phyloP scores from a whole-genome alignment of 176 grass and related monocot genomes.

The Triticum urartu region DNA sequence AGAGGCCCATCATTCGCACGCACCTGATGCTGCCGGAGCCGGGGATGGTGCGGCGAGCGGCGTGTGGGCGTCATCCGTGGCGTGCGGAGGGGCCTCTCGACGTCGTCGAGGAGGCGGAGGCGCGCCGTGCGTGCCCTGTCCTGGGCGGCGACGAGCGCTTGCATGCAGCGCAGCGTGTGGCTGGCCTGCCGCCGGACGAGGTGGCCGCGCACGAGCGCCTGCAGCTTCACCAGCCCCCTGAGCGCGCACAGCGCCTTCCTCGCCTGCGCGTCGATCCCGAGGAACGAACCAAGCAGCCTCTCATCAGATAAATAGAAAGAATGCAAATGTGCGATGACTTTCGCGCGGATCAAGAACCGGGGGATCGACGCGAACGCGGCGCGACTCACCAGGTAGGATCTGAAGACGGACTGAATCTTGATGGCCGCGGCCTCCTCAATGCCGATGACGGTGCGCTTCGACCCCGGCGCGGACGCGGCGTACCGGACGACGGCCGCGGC shows the following conservation, averaged over 20 bases:
- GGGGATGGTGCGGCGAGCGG: conserved; percentile 57
- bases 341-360: background rate
- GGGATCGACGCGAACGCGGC: background rate
- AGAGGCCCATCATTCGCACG: background rate
- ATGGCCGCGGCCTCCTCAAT: conserved; percentile 68
- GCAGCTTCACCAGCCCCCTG: conserved; percentile 77
- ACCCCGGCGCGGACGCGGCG: conserved; percentile 33
- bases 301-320: background rate
- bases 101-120: conserved; percentile 45
- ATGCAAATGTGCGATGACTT: background rate
- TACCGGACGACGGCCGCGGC: conserved; percentile 52
- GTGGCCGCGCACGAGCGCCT: conserved; percentile 77
- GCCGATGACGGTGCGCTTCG: conserved; percentile 43
- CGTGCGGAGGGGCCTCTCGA: conserved; percentile 26
- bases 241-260: conserved; percentile 84
- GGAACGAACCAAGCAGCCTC: too few species aligned
- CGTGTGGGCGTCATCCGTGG: conserved; percentile 31
- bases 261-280: conserved; percentile 51
- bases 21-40: conserved; percentile 44
- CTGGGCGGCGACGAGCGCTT: conserved; percentile 78
- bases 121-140: conserved; percentile 43
- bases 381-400: conserved; percentile 62
- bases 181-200: conserved; percentile 73
- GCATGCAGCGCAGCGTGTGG: conserved; percentile 77
- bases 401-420: conserved; percentile 83